A percentile compares a stretch with the other conserved stretches of the same genome.
phyloP scores from a whole-genome alignment of 106 monocot genomes.

The Dendrobium catenatum region DNA sequence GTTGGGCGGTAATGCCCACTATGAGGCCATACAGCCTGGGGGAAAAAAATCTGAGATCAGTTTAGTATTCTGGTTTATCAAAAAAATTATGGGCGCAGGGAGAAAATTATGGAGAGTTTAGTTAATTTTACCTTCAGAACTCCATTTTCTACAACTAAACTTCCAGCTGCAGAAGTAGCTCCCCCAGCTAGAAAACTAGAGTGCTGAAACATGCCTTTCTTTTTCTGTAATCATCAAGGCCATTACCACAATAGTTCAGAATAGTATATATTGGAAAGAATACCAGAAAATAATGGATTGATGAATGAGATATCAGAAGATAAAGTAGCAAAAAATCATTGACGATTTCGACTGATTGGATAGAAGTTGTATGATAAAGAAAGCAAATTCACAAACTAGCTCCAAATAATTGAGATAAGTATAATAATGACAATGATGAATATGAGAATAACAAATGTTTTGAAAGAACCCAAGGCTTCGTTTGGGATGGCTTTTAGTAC shows the following conservation, averaged over 20 bases:
- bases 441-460: not conserved
- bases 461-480: not conserved
- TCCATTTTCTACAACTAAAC: slow-evolving; percentile 64
- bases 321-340: no score
- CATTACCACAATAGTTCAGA: not conserved
- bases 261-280: not conserved
- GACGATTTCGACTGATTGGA: no score
- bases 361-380: no score
- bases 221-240: slow-evolving; percentile 37
- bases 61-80: not conserved
- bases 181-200: slow-evolving; percentile 92
- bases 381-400: not conserved
- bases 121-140: slow-evolving; percentile 44
- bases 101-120: not conserved
- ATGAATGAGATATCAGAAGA: no score
- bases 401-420: not conserved
- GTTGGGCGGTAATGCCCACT: slow-evolving; percentile 89
- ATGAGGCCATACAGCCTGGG: slow-evolving; percentile 81
- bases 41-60: not conserved
- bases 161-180: slow-evolving; percentile 80
- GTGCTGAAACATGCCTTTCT: slow-evolving; percentile 75
- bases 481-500: no score
- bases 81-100: not conserved
- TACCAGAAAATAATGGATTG: no score
- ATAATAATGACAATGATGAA: not conserved